Percentiles rank a stretch among this genome's conserved stretches.
Evolutionary conservation across 208 protist species (phyloP).

Genomic region (Entamoeba histolytica): DNA sequence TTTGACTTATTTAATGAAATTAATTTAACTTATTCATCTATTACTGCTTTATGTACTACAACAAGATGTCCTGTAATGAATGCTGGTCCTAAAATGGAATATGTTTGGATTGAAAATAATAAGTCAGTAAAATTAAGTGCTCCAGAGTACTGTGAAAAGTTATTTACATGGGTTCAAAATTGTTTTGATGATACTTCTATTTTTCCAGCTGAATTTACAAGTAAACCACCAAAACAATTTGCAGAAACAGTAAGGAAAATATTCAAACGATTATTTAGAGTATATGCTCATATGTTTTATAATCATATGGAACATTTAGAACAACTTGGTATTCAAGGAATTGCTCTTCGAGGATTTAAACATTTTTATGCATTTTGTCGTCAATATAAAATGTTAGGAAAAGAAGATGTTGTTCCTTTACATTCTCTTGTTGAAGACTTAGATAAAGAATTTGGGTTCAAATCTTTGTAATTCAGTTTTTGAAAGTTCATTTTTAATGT

Average conservation of each 20-base stretch:
- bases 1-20: slow-evolving; percentile 97
- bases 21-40: slow-evolving; percentile 84
- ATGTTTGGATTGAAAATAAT: slow-evolving; percentile 66
- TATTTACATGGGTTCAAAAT: slow-evolving; percentile 88
- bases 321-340: slow-evolving; percentile 64
- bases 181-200: slow-evolving; percentile 76
- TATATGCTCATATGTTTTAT: slow-evolving; percentile 96
- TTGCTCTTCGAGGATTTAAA: neutral
- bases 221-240: slow-evolving; percentile 55
- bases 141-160: slow-evolving; percentile 81
- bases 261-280: slow-evolving; percentile 83
- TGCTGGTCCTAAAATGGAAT: slow-evolving; percentile 47
- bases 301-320: slow-evolving; percentile 78
- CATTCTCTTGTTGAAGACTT: neutral
- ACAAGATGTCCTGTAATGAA: neutral
- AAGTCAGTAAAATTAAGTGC: slow-evolving; percentile 57
- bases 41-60: slow-evolving; percentile 89
- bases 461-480: neutral
- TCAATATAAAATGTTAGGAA: neutral
- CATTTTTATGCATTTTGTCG: neutral
- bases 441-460: neutral
- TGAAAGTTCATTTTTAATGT: too few species aligned
- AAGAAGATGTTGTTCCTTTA: neutral
- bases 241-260: slow-evolving; percentile 67
- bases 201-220: slow-evolving; percentile 54